These are phyloP conservation scores for Aspergillus ruber DNA, from an alignment of 2,329 filamentous ascomycete species.

Conservation along the genomic window DNA sequence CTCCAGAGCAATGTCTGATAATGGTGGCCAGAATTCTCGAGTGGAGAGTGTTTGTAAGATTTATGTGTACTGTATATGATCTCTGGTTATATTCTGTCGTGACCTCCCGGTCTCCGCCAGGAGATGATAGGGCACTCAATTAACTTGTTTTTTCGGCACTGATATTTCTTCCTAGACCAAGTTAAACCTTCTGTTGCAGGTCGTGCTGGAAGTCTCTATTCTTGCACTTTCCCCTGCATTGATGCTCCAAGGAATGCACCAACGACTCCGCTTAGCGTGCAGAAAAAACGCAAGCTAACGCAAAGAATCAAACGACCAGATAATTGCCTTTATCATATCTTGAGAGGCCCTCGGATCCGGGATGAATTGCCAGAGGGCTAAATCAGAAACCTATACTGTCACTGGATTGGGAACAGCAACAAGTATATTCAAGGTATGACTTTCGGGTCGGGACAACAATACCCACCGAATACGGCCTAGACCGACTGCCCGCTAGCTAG, in stretches of 20 bases:
- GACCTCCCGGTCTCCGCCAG: slow-evolving; percentile 8
- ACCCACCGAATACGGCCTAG: slow-evolving; percentile 12
- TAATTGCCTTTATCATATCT: slow-evolving; percentile 17
- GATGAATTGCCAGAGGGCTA: slow-evolving; percentile 13
- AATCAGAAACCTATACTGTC: slow-evolving; percentile 11
- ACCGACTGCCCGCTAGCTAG: slow-evolving; percentile 13
- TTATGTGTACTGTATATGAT: slow-evolving; percentile 4
- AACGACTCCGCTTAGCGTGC: slow-evolving; percentile 18
- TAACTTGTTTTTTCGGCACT: slow-evolving; percentile 10
- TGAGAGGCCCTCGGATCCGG: slow-evolving; percentile 11
- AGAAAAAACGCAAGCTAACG: slow-evolving; percentile 21
- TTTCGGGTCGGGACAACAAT: slow-evolving; percentile 9
- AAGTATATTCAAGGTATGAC: slow-evolving; percentile 11
- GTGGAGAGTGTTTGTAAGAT: not conserved
- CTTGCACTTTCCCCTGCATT: slow-evolving; percentile 8
- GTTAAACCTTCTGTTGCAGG: slow-evolving; percentile 4
- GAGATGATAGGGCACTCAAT: slow-evolving; percentile 11
- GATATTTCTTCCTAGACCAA: slow-evolving; percentile 10
- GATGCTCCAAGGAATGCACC: slow-evolving; percentile 10
- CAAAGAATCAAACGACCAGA: slow-evolving; percentile 14
- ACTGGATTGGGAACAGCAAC: slow-evolving; percentile 4
- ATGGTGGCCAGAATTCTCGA: slow-evolving; percentile 1
- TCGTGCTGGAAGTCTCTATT: not conserved
- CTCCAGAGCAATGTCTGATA: slow-evolving; percentile 12
- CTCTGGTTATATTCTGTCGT: slow-evolving; percentile 12